phyloP scores from a whole-genome alignment of 1,284 basidiomycete genomes.

The Ustilago crameri region DNA sequence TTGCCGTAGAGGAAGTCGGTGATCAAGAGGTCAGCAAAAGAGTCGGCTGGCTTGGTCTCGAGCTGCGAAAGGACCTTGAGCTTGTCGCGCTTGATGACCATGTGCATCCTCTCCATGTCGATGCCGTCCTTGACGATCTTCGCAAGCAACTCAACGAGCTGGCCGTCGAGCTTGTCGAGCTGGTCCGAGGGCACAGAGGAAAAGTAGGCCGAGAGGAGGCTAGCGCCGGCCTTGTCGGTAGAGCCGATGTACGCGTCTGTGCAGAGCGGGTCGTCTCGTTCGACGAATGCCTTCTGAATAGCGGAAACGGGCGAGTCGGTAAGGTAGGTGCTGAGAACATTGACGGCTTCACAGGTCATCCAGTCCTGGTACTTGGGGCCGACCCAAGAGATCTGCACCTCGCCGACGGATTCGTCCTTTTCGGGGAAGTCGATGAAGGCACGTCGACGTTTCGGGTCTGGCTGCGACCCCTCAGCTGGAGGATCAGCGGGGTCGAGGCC shows the following conservation, averaged over 20 bases:
- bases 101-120: constrained; percentile 90
- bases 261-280: constrained; percentile 88
- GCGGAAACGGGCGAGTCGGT: constrained; percentile 85
- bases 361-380: constrained; percentile 82
- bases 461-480: constrained; percentile 34
- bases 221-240: constrained; percentile 75
- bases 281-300: constrained; percentile 90
- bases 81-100: constrained; percentile 87
- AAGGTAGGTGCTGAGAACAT: constrained; percentile 83
- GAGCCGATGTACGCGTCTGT: constrained; percentile 84
- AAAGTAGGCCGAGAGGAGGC: constrained; percentile 81
- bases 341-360: constrained; percentile 83
- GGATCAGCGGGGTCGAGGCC: constrained; percentile 60
- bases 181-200: constrained; percentile 85
- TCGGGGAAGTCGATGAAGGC: constrained; percentile 93
- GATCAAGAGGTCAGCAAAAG: constrained; percentile 73
- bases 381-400: constrained; percentile 82
- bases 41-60: constrained; percentile 69
- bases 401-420: constrained; percentile 92
- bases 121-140: constrained; percentile 81
- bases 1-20: constrained; percentile 88
- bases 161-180: constrained; percentile 78
- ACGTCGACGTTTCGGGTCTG: constrained; percentile 67
- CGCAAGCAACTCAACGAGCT: constrained; percentile 78
- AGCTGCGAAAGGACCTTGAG: constrained; percentile 74